These are phyloP conservation scores for Potentilla sterilis DNA, from an alignment of 306 rosid genomes.

Conservation along the genomic window DNA sequence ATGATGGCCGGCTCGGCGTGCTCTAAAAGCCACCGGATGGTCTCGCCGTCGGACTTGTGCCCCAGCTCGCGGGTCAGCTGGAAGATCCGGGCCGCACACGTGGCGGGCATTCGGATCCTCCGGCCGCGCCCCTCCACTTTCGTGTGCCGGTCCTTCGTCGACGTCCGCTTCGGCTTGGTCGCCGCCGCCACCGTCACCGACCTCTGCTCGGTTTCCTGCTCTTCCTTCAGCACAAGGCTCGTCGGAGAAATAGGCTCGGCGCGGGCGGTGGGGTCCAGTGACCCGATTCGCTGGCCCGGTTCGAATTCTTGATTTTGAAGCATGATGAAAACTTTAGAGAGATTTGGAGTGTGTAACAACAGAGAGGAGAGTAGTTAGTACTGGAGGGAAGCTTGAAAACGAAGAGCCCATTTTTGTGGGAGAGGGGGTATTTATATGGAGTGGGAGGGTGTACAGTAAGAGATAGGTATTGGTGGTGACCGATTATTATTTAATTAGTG, in stretches of 20 bases:
- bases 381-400: constrained; percentile 12
- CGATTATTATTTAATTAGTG: not conserved
- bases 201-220: constrained; percentile 35
- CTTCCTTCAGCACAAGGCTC: constrained; percentile 37
- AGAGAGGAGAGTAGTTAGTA: not conserved
- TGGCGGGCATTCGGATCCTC: constrained; percentile 89
- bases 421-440: not conserved
- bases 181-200: constrained; percentile 25
- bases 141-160: constrained; percentile 77
- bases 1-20: constrained; percentile 79
- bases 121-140: constrained; percentile 86
- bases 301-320: constrained; percentile 23
- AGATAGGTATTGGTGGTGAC: not conserved
- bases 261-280: not conserved
- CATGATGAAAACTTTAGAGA: not conserved
- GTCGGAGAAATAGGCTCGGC: not conserved
- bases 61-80: constrained; percentile 80
- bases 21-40: constrained; percentile 80
- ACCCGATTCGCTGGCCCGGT: not conserved
- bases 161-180: constrained; percentile 40
- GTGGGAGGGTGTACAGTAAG: not conserved
- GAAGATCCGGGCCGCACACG: constrained; percentile 79
- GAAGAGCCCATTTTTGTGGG: not conserved
- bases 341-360: not conserved
- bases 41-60: constrained; percentile 84